Percentiles rank a stretch among this genome's conserved stretches.
phyloP scores from a whole-genome alignment of 805 yeast genomes.

The Yamadazyma nakazawae region DNA sequence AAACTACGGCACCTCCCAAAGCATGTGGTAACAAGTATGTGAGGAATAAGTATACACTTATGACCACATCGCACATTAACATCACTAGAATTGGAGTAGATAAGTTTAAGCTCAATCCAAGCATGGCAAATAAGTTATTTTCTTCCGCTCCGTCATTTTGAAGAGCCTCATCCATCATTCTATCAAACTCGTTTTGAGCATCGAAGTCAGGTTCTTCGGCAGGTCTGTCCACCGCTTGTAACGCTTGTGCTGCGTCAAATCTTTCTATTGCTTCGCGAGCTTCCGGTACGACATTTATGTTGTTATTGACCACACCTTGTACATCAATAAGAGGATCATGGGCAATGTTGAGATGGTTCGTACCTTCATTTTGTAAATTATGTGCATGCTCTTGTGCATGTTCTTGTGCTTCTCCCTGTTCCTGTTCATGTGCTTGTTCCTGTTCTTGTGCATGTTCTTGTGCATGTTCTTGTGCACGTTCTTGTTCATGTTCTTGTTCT shows the following conservation, averaged over 20 bases:
- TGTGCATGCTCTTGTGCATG: not conserved
- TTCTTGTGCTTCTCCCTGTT: not conserved
- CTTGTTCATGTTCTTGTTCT: not conserved
- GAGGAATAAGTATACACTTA: conserved; percentile 35
- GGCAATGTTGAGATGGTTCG: not conserved
- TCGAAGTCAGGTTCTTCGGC: conserved; percentile 1
- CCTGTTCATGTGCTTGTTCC: not conserved
- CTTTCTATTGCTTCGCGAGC: not conserved
- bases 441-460: not conserved
- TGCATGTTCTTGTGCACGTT: not conserved
- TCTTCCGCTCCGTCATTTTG: conserved; percentile 7
- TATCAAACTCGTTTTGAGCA: conserved; percentile 3
- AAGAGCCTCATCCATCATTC: conserved; percentile 1
- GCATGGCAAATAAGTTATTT: conserved; percentile 25
- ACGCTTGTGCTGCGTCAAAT: not conserved
- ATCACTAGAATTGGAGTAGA: conserved; percentile 35
- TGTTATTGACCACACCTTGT: conserved; percentile 10
- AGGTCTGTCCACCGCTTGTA: not conserved
- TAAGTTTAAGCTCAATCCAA: conserved; percentile 34
- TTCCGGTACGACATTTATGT: not conserved
- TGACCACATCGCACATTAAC: conserved; percentile 28
- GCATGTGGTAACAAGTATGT: conserved; percentile 49
- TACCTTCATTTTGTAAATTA: not conserved
- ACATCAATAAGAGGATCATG: not conserved
- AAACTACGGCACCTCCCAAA: conserved; percentile 30